phyloP scores from a whole-genome alignment of 2,329 filamentous ascomycete species.

The Colletotrichum orchidophilum region DNA sequence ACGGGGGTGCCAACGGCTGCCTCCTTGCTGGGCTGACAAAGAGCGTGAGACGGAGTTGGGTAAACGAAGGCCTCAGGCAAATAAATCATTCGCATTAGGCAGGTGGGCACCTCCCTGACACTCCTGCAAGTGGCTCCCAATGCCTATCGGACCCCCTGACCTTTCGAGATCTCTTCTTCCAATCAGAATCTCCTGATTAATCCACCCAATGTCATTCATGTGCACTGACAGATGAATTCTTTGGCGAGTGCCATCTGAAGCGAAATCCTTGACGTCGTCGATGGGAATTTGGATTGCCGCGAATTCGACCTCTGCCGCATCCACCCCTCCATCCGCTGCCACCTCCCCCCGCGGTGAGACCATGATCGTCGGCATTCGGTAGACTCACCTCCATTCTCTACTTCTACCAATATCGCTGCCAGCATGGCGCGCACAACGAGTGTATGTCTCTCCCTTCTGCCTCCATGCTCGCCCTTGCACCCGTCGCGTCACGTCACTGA shows the following conservation, averaged over 20 bases:
- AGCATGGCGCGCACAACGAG: constrained; percentile 37
- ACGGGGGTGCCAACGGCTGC: background rate
- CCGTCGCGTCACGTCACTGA: constrained; percentile 9
- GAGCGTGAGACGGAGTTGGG: background rate
- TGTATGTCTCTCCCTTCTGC: constrained; percentile 29
- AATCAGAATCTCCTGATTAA: background rate
- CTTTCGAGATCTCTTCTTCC: background rate
- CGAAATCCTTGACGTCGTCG: constrained; percentile 34
- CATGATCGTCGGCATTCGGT: constrained; percentile 14
- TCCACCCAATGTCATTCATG: background rate
- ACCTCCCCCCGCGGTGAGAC: constrained; percentile 1
- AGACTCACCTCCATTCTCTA: background rate
- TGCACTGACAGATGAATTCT: constrained; percentile 21
- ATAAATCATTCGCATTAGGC: background rate
- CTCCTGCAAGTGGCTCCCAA: background rate
- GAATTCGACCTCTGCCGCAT: constrained; percentile 43
- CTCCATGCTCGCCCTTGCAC: background rate
- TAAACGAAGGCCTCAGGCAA: background rate
- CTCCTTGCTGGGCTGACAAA: background rate
- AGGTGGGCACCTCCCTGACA: too few species aligned
- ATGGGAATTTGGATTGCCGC: background rate
- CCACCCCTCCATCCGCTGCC: constrained; percentile 44
- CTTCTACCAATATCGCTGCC: background rate
- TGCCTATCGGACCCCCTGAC: background rate
- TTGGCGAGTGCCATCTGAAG: background rate